phyloP scores from a whole-genome alignment of 2,329 filamentous ascomycete genomes.

The Fusarium equiseti region DNA sequence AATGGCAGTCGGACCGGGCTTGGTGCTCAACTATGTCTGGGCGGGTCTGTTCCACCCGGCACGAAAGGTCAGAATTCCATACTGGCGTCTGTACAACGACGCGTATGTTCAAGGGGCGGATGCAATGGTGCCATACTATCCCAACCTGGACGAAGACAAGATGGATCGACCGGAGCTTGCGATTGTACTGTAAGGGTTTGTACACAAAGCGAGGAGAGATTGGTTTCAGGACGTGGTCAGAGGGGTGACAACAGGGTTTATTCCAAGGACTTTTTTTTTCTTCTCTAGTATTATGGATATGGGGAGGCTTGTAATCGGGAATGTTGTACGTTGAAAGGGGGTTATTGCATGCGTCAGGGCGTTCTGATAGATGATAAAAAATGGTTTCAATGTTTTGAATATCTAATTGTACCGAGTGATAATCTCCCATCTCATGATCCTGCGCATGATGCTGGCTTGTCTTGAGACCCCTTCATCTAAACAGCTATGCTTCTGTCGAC shows the following conservation, averaged over 20 bases:
- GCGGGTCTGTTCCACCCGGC: constrained; percentile 97
- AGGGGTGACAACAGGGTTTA: constrained; percentile 21
- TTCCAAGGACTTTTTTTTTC: constrained; percentile 25
- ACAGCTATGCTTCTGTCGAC: constrained; percentile 3
- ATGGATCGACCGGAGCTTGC: constrained; percentile 83
- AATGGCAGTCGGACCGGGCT: constrained; percentile 89
- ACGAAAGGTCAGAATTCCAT: constrained; percentile 91
- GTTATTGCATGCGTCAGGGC: constrained; percentile 45
- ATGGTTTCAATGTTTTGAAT: constrained; percentile 37
- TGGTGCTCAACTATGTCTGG: constrained; percentile 98
- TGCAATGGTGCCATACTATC: constrained; percentile 96
- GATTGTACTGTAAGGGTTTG: constrained; percentile 76
- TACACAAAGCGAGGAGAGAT: constrained; percentile 11
- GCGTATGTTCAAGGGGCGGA: constrained; percentile 95
- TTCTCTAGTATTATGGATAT: constrained; percentile 23
- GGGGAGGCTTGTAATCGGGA: constrained; percentile 45
- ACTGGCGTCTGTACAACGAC: constrained; percentile 97
- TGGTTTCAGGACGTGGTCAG: constrained; percentile 20
- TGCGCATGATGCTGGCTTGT: constrained; percentile 13
- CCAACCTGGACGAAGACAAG: constrained; percentile 83
- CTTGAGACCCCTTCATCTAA: constrained; percentile 23
- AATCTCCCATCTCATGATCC: constrained; percentile 8
- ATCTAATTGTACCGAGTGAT: constrained; percentile 10
- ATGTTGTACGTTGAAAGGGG: constrained; percentile 42
- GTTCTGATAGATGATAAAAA: constrained; percentile 48